A percentile compares a stretch with the other conserved stretches of the same genome.
These are phyloP conservation scores for Oryza longistaminata DNA, from an alignment of 176 grass and related monocot genomes.

Conservation along the genomic window DNA sequence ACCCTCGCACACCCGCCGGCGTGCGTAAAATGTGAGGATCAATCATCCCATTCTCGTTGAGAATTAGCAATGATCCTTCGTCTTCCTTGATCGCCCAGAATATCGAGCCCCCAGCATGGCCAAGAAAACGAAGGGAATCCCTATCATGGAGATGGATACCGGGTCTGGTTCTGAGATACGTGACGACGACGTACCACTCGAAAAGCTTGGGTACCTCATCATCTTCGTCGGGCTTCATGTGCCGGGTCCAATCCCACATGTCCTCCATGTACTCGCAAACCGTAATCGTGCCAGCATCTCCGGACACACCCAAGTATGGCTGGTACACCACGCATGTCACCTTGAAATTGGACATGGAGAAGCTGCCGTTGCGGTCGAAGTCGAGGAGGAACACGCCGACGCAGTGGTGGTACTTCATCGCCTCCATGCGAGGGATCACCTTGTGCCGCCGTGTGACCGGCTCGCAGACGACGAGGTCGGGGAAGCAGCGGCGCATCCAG, in stretches of 20 bases:
- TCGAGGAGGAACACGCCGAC: background rate
- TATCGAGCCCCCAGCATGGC: background rate
- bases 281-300: background rate
- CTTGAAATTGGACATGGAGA: background rate
- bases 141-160: background rate
- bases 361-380: no score
- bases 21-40: background rate
- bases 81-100: slow-evolving; percentile 8
- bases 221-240: background rate
- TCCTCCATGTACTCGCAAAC: background rate
- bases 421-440: background rate
- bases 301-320: background rate
- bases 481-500: background rate
- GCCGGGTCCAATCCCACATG: background rate
- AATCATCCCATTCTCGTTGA: background rate
- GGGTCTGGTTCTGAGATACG: no score
- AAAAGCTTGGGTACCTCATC: no score
- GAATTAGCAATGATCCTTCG: background rate
- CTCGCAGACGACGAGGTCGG: slow-evolving; percentile 27
- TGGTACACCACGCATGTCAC: background rate
- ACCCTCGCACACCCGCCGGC: background rate
- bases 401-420: slow-evolving; percentile 3
- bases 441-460: background rate
- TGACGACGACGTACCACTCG: background rate
- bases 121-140: background rate